These are phyloP conservation scores for Rhodotorula paludigena DNA, from an alignment of 768 basidiomycete genomes.

Conservation along the genomic window DNA sequence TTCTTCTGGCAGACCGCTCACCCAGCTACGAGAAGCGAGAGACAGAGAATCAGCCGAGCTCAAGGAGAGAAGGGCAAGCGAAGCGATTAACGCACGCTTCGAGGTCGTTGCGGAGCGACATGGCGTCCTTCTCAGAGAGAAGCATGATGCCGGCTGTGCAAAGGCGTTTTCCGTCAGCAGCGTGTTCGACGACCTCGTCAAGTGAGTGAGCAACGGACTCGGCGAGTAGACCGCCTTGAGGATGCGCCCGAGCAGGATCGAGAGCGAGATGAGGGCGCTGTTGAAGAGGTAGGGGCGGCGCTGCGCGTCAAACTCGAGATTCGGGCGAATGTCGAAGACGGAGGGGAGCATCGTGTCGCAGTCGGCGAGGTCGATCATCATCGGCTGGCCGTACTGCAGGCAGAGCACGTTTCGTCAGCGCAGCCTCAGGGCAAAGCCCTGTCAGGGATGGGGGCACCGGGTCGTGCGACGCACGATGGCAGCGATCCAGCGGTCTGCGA, in stretches of 20 bases:
- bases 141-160: slow-evolving; percentile 70
- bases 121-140: slow-evolving; percentile 73
- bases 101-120: slow-evolving; percentile 49
- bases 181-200: background rate
- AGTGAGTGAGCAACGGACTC: slow-evolving; percentile 9
- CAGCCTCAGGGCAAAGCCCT: background rate
- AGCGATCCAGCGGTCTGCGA: slow-evolving; percentile 72
- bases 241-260: slow-evolving; percentile 83
- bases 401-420: background rate
- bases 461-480: slow-evolving; percentile 16
- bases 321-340: slow-evolving; percentile 60
- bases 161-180: background rate
- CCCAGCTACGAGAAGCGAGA: slow-evolving; percentile 67
- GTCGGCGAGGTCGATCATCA: slow-evolving; percentile 93
- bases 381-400: slow-evolving; percentile 77
- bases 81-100: slow-evolving; percentile 34
- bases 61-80: background rate
- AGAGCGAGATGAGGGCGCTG: slow-evolving; percentile 84
- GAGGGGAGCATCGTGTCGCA: slow-evolving; percentile 92
- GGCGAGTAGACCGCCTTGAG: slow-evolving; percentile 80
- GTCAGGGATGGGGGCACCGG: background rate
- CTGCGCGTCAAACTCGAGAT: slow-evolving; percentile 53
- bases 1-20: slow-evolving; percentile 66
- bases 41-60: no score
- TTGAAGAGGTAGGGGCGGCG: slow-evolving; percentile 56